These are phyloP conservation scores for Priceomyces fermenticarens DNA, from an alignment of 805 yeast species.

Conservation along the genomic window DNA sequence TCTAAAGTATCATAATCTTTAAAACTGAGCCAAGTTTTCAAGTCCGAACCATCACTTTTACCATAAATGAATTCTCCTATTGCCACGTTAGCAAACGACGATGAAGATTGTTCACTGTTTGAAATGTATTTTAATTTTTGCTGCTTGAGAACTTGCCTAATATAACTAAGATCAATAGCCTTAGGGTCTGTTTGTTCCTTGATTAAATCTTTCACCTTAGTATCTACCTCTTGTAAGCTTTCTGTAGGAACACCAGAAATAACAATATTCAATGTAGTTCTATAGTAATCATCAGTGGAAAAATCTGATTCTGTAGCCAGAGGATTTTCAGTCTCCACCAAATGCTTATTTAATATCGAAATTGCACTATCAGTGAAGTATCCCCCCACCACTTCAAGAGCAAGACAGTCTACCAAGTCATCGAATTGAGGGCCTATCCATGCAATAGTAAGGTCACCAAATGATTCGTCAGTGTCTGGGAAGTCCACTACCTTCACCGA, in stretches of 20 bases:
- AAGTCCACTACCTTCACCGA: constrained; percentile 59
- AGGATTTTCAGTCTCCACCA: constrained; percentile 83
- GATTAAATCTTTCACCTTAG: constrained; percentile 49
- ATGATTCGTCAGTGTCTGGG: constrained; percentile 85
- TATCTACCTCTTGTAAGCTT: constrained; percentile 51
- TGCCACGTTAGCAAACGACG: constrained; percentile 60
- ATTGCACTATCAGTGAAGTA: constrained; percentile 78
- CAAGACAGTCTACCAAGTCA: constrained; percentile 55
- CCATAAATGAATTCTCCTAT: constrained; percentile 80
- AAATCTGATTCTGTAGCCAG: constrained; percentile 67
- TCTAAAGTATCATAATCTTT: constrained; percentile 56
- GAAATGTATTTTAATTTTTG: constrained; percentile 59
- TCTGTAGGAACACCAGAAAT: constrained; percentile 77
- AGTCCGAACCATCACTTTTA: constrained; percentile 52
- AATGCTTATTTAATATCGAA: constrained; percentile 64
- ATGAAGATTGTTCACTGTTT: constrained; percentile 62
- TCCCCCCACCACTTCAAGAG: constrained; percentile 65
- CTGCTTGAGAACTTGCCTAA: constrained; percentile 67
- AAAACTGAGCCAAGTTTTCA: constrained; percentile 55
- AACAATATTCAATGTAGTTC: constrained; percentile 55
- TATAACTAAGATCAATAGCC: constrained; percentile 59
- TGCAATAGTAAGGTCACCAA: constrained; percentile 68
- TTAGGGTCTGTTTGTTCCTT: constrained; percentile 46
- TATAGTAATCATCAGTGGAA: constrained; percentile 70
- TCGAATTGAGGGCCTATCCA: constrained; percentile 79